Evolutionary conservation across 2,329 filamentous ascomycete species (phyloP).

Genomic region (Penicillium vulpinum): DNA sequence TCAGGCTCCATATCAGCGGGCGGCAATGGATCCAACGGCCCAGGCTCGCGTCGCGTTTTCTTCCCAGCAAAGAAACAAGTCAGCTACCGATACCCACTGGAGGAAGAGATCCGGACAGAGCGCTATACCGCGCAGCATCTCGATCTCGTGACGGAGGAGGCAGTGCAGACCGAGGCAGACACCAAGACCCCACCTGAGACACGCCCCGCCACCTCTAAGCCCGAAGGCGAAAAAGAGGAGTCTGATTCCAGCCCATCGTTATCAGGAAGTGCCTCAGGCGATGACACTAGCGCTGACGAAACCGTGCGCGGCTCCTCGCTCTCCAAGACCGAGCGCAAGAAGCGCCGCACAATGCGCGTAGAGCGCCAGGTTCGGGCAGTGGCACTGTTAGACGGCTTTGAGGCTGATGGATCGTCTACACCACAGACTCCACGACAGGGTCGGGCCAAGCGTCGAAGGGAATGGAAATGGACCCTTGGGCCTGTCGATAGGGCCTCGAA

Average conservation of each 20-base stretch:
- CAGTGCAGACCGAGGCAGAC: slow-evolving; percentile 12
- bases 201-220: slow-evolving; percentile 23
- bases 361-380: slow-evolving; percentile 44
- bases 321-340: slow-evolving; percentile 37
- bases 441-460: slow-evolving; percentile 53
- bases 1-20: slow-evolving; percentile 41
- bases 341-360: slow-evolving; percentile 32
- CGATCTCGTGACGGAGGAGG: slow-evolving; percentile 46
- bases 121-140: slow-evolving; percentile 58
- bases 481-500: slow-evolving; percentile 35
- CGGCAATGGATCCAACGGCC: slow-evolving; percentile 32
- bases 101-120: slow-evolving; percentile 60
- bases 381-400: slow-evolving; percentile 43
- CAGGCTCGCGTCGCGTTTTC: slow-evolving; percentile 37
- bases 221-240: slow-evolving; percentile 18
- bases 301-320: slow-evolving; percentile 5
- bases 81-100: slow-evolving; percentile 56
- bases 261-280: slow-evolving; percentile 35
- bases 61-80: slow-evolving; percentile 61
- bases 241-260: slow-evolving; percentile 32
- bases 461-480: slow-evolving; percentile 61
- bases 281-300: slow-evolving; percentile 28
- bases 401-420: slow-evolving; percentile 49
- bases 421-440: slow-evolving; percentile 56
- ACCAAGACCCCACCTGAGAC: slow-evolving; percentile 5